phyloP scores from a whole-genome alignment of 148 eudicot genomes.

The Camellia sinensis region DNA sequence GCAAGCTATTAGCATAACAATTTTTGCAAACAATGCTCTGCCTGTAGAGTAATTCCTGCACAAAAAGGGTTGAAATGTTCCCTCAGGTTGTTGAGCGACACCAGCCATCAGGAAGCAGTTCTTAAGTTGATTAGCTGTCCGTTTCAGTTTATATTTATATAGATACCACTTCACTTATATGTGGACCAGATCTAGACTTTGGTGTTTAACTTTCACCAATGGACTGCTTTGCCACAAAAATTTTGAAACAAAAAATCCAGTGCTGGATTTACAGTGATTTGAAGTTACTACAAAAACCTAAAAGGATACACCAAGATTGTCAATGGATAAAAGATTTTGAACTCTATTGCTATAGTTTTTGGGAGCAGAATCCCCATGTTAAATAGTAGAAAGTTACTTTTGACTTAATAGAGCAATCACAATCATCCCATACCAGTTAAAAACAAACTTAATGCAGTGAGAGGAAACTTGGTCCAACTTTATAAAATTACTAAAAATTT shows the following conservation, averaged over 20 bases:
- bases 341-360: not conserved
- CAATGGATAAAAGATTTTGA: not conserved
- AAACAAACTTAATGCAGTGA: not conserved
- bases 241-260: too few relatives aligned
- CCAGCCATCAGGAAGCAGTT: not conserved
- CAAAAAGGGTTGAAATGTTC: not conserved
- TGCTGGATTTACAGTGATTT: too few relatives aligned
- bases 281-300: too few relatives aligned
- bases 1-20: not conserved
- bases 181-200: too few relatives aligned
- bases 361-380: not conserved
- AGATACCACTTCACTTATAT: too few relatives aligned
- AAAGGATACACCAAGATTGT: not conserved
- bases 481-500: not conserved
- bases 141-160: too few relatives aligned
- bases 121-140: not conserved
- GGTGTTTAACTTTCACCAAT: too few relatives aligned
- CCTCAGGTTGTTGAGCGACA: not conserved
- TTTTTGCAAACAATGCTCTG: not conserved
- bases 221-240: too few relatives aligned
- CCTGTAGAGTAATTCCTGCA: not conserved
- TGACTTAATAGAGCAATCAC: not conserved
- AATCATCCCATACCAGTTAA: not conserved
- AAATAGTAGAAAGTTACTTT: too few relatives aligned
- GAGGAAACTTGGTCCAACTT: not conserved